These are phyloP conservation scores for Stagonosporopsis vannaccii DNA, from an alignment of 2,329 filamentous ascomycete species.

Conservation along the genomic window DNA sequence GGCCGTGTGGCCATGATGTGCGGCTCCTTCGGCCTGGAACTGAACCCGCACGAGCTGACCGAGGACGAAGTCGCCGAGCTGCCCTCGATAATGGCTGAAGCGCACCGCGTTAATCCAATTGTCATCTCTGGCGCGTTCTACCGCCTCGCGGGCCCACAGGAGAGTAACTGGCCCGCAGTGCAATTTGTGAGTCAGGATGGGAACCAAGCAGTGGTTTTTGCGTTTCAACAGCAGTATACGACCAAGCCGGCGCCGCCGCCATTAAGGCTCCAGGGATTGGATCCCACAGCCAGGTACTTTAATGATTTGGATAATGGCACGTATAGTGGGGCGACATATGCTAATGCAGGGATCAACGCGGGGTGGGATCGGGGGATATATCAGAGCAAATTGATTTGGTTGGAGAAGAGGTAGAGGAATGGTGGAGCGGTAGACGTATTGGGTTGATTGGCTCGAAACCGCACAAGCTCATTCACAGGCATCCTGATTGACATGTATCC, in stretches of 20 bases:
- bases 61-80: conserved; percentile 62
- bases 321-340: conserved; percentile 66
- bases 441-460: background rate
- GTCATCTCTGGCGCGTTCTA: conserved; percentile 67
- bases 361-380: conserved; percentile 60
- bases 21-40: conserved; percentile 70
- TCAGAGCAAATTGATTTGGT: conserved; percentile 63
- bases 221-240: conserved; percentile 64
- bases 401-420: conserved; percentile 52
- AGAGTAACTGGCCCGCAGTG: conserved; percentile 69
- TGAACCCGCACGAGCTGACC: conserved; percentile 62
- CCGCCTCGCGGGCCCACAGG: conserved; percentile 64
- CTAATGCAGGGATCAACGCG: conserved; percentile 68
- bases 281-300: conserved; percentile 60
- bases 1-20: conserved; percentile 74
- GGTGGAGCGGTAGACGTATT: background rate
- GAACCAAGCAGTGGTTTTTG: conserved; percentile 62
- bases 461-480: background rate
- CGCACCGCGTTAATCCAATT: conserved; percentile 66
- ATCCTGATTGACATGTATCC: background rate
- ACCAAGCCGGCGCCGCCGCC: conserved; percentile 63
- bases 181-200: conserved; percentile 65
- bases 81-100: conserved; percentile 61
- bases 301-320: conserved; percentile 60
- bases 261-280: conserved; percentile 64